Conservation (phyloP, 140 eudicot species). For the Oenanthe javanica region DNA sequence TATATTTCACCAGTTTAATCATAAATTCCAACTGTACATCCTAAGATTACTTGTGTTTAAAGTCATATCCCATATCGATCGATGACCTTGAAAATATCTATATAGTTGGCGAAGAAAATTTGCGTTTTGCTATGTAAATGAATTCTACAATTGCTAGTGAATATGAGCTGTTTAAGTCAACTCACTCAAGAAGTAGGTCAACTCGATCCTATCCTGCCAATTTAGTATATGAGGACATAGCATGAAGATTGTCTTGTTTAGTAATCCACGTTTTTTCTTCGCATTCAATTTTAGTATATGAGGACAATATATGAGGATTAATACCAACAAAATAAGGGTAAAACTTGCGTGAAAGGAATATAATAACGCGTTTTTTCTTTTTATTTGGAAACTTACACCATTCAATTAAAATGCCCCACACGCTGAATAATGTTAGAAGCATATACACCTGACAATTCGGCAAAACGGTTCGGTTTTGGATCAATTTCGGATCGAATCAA, state of each 20-base stretch:
- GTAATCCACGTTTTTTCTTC: neutral
- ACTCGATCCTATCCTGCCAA: neutral
- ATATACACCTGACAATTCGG: too few relatives aligned
- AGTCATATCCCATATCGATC: too few relatives aligned
- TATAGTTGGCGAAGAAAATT: too few relatives aligned
- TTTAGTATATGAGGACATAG: neutral
- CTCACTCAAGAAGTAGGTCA: neutral
- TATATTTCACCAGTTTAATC: too few relatives aligned
- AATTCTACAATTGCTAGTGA: neutral
- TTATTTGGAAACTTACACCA: neutral
- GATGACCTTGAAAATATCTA: too few relatives aligned
- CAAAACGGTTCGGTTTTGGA: too few relatives aligned
- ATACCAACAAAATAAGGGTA: slow-evolving; percentile 2
- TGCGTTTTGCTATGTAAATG: neutral
- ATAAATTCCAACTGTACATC: too few relatives aligned
- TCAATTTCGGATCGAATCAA: too few relatives aligned
- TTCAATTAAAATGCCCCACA: neutral
- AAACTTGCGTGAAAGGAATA: neutral
- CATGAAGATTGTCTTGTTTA: too few relatives aligned
- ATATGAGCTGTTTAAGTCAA: neutral
- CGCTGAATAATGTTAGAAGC: too few relatives aligned
- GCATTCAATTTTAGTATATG: neutral
- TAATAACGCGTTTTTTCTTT: neutral
- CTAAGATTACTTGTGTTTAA: too few relatives aligned
- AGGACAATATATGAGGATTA: neutral